Percentiles rank a stretch among this genome's conserved stretches.
Evolutionary conservation across 2,329 filamentous ascomycete species (phyloP).

Genomic region (Xylariales sp.): DNA sequence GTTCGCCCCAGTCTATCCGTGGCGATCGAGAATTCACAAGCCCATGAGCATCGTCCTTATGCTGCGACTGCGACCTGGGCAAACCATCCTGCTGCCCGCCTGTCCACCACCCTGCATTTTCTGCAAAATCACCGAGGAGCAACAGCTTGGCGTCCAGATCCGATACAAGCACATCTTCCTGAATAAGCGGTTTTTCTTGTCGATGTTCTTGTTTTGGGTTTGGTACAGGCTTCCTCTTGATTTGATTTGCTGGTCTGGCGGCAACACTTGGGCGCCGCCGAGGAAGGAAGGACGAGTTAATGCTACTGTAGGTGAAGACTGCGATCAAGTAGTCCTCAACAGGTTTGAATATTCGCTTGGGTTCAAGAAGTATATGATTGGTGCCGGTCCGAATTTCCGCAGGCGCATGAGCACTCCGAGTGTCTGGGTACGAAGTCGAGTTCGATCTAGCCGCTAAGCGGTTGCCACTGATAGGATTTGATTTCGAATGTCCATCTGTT

Average conservation of each 20-base stretch:
- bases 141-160: constrained; percentile 73
- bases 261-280: constrained; percentile 33
- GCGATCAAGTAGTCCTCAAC: constrained; percentile 73
- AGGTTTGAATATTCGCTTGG: constrained; percentile 64
- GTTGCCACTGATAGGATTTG: constrained; percentile 22
- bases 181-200: constrained; percentile 22
- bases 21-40: constrained; percentile 57
- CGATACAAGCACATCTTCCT: constrained; percentile 39
- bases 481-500: constrained; percentile 28
- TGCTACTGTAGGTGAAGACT: constrained; percentile 64
- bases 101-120: constrained; percentile 82
- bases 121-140: constrained; percentile 69
- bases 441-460: constrained; percentile 30
- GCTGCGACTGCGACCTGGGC: constrained; percentile 26
- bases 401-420: constrained; percentile 15
- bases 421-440: constrained; percentile 41
- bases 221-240: constrained; percentile 23
- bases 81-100: constrained; percentile 45
- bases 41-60: constrained; percentile 26
- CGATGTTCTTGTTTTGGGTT: constrained; percentile 22
- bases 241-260: constrained; percentile 21
- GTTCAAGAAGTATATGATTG: constrained; percentile 27
- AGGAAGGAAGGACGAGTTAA: constrained; percentile 74
- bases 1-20: constrained; percentile 69
- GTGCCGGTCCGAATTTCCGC: constrained; percentile 1